phyloP scores from a whole-genome alignment of 2,329 filamentous ascomycete species.

The Paraphoma sp. region DNA sequence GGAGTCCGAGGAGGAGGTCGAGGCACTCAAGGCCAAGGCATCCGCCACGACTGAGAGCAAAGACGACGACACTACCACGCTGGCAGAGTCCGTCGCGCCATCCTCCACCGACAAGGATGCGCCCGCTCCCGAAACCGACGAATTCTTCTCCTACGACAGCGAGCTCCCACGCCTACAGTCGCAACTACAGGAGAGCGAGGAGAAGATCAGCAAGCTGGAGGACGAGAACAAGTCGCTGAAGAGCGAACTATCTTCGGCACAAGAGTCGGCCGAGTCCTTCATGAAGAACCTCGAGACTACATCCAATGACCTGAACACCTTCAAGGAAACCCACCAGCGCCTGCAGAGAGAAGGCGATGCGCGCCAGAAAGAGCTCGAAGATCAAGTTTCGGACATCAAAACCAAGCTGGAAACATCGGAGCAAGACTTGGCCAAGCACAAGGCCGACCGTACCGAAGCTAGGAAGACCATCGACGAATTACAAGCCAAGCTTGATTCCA shows the following conservation, averaged over 20 bases:
- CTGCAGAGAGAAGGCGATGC: constrained; percentile 40
- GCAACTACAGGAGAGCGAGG: constrained; percentile 72
- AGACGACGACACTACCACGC: constrained; percentile 36
- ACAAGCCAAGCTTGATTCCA: constrained; percentile 33
- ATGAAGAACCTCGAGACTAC: constrained; percentile 69
- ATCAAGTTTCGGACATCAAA: constrained; percentile 34
- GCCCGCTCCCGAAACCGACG: constrained; percentile 58
- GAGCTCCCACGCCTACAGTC: constrained; percentile 83
- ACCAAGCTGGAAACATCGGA: constrained; percentile 48
- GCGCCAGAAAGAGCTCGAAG: constrained; percentile 37
- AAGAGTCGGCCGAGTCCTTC: constrained; percentile 65
- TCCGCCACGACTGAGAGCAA: constrained; percentile 15
- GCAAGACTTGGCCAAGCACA: constrained; percentile 54
- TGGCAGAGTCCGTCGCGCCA: constrained; percentile 32
- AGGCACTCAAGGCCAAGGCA: constrained; percentile 55
- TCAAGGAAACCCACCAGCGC: constrained; percentile 60
- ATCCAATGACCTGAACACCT: constrained; percentile 66
- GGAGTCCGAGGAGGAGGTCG: constrained; percentile 69
- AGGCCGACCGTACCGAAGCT: constrained; percentile 49
- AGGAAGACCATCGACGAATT: constrained; percentile 50
- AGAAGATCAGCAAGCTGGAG: constrained; percentile 74
- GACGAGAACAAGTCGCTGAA: constrained; percentile 72
- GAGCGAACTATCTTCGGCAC: constrained; percentile 72
- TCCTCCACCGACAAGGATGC: constrained; percentile 32
- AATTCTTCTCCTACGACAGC: constrained; percentile 91